Evolutionary conservation across 306 rosid species (phyloP).

Genomic region (Vigna nakashimae): DNA sequence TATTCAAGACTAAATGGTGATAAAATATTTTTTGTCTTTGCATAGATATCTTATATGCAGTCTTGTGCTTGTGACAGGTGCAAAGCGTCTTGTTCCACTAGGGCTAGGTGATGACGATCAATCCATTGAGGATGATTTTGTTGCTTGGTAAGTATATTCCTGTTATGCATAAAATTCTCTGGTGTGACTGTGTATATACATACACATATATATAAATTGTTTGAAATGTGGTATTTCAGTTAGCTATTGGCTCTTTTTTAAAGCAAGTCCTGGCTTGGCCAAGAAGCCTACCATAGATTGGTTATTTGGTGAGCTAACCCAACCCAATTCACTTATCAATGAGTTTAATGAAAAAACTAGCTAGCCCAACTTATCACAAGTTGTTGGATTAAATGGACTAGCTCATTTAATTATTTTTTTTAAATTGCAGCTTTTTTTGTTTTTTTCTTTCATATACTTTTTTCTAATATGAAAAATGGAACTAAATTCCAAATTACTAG

Average conservation of each 20-base stretch:
- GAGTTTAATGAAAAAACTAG: too few species aligned
- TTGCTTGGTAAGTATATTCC: constrained; percentile 61
- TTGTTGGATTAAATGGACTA: too few species aligned
- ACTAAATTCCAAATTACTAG: too few species aligned
- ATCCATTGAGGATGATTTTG: constrained; percentile 75
- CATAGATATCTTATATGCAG: constrained; percentile 20
- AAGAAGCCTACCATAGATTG: too few species aligned
- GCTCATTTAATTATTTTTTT: too few species aligned
- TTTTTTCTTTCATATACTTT: too few species aligned
- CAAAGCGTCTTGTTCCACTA: constrained; percentile 62
- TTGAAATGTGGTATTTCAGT: background rate
- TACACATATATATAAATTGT: background rate
- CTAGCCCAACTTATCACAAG: too few species aligned
- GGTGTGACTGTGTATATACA: background rate
- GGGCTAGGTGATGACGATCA: constrained; percentile 83
- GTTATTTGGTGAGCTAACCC: too few species aligned
- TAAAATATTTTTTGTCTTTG: background rate
- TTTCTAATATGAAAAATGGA: too few species aligned
- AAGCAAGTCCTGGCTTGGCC: too few species aligned
- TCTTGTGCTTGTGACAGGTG: constrained; percentile 54
- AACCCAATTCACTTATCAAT: too few species aligned
- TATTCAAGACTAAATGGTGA: background rate
- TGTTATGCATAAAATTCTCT: background rate
- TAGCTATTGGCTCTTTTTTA: constrained; percentile 21
- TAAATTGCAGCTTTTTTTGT: too few species aligned